Percentiles rank a stretch among this genome's conserved stretches.
Evolutionary conservation across 345 rosid genomes (phyloP).

Genomic region (Combretum micranthum): DNA sequence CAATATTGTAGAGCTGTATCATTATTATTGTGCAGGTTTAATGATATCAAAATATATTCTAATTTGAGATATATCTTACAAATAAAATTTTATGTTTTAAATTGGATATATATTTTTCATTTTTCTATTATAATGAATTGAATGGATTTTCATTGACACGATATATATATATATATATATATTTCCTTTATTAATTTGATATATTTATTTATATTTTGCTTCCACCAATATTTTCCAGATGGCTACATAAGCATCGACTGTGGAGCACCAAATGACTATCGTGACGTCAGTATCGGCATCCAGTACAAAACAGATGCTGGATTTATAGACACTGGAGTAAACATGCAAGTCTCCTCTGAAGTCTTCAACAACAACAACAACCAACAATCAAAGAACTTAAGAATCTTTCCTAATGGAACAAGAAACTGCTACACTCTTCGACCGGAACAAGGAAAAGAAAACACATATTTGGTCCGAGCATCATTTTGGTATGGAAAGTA

Average conservation of each 20-base stretch:
- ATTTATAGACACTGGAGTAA: constrained; percentile 11
- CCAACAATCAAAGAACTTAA: not conserved
- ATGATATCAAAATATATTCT: no score
- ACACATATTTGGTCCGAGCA: constrained; percentile 40
- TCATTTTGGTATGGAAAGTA: constrained; percentile 50
- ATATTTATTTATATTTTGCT: no score
- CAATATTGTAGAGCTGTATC: no score
- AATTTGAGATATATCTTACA: no score
- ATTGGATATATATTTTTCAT: no score
- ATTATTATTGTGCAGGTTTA: no score
- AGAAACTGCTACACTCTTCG: constrained; percentile 25
- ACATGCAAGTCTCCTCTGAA: constrained; percentile 2
- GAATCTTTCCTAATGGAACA: constrained; percentile 21
- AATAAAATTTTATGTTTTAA: no score
- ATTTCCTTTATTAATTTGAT: no score
- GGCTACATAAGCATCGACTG: constrained; percentile 25
- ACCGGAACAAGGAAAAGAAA: constrained; percentile 4
- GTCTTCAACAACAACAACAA: not conserved
- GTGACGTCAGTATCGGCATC: not conserved
- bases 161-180: no score
- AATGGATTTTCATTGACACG: no score
- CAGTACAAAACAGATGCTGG: constrained; percentile 10
- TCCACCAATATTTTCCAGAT: not conserved
- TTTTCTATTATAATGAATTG: no score
- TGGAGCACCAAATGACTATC: constrained; percentile 12